Evolutionary conservation across 2,329 filamentous ascomycete species (phyloP), one percentile per base, ranked within the genome.

Genomic region (Penicillium olsonii): DNA sequence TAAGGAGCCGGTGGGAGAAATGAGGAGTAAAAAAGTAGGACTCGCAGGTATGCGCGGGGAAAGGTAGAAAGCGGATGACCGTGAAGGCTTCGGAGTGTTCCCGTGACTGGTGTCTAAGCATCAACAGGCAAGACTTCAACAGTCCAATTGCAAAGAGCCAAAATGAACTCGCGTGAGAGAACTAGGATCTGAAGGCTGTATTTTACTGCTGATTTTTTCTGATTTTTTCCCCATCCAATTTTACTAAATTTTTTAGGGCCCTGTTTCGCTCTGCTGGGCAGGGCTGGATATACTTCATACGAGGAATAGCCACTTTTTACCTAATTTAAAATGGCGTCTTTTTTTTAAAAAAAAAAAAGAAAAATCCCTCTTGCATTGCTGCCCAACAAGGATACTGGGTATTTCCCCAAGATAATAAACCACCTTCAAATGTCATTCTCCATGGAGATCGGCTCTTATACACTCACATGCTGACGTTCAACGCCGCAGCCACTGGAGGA

Each of bases 21-120:
- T 12, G 31, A 26, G 38, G 35, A 50, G 17, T 44, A 45, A n/a
- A 17, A 40, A n/a, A 31, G n/a, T n/a, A 17, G 37, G 19, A 24
- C 24, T 37, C 19, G 20, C 37, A 42, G 40, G 48, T 35, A 38
- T 42, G 26, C 34, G 42, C 45, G 41, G 40, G 48, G 49, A 45
- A 31, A 40, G 37, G 33, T 40, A 38, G 29, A 42, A 53, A 51
- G 43, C 42, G 37, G 45, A 51, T 44, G 44, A 41, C 15, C 42
- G 24, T 37, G 27, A 40, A 22, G 41, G 43, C 34, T 46, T 19
- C 48, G 49, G 54, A 50, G 47, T 58, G 59, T 61, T 62, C 59
- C 59, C 59, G 59, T 62, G 59, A 62, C 59, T 61, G 27, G 22
- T 41, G 55, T 52, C 53, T 48, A 52, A 55, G 52, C 47, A 53